Percentiles rank a stretch among this genome's conserved stretches.
Conservation (phyloP, 73 alveolate genomes). For the Paramecium primaurelia region DNA sequence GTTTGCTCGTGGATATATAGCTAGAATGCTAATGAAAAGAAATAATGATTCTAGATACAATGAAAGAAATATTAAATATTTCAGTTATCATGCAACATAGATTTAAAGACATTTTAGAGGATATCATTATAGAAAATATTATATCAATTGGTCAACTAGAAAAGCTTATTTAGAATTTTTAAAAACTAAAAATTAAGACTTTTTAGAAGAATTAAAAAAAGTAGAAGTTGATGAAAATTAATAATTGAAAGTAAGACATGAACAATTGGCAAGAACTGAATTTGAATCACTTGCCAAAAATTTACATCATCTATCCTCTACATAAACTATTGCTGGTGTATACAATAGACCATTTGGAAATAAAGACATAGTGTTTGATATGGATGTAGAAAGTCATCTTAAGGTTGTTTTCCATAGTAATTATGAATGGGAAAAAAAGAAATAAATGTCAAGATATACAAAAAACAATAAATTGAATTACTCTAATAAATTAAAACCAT, state of each 20-base stretch:
- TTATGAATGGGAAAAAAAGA: conserved; percentile 27
- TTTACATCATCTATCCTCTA: conserved; percentile 80
- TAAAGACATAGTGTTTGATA: conserved; percentile 80
- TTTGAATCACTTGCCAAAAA: conserved; percentile 76
- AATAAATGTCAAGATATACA: conserved; percentile 12
- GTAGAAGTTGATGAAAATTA: conserved; percentile 61
- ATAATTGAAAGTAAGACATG: conserved; percentile 53
- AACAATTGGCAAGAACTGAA: conserved; percentile 77
- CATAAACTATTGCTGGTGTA: conserved; percentile 84
- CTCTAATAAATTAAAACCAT: conserved; percentile 24
- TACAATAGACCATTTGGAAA: conserved; percentile 84
- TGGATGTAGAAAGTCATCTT: conserved; percentile 81
- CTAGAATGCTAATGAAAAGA: conserved; percentile 24
- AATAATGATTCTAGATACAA: conserved; percentile 2
- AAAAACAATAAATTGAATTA: conserved; percentile 4
- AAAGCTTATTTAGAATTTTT: neutral
- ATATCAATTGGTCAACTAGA: neutral
- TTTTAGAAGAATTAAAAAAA: conserved; percentile 61
- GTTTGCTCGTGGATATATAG: conserved; percentile 11
- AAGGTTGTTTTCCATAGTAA: conserved; percentile 53
- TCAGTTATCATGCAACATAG: conserved; percentile 7
- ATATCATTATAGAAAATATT: conserved; percentile 38
- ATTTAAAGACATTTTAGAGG: conserved; percentile 33
- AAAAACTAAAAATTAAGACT: neutral
- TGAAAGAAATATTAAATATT: conserved; percentile 39